These are phyloP conservation scores for Circinella minor DNA, from an alignment of 371 early-diverging fungal species.

Conservation along the genomic window DNA sequence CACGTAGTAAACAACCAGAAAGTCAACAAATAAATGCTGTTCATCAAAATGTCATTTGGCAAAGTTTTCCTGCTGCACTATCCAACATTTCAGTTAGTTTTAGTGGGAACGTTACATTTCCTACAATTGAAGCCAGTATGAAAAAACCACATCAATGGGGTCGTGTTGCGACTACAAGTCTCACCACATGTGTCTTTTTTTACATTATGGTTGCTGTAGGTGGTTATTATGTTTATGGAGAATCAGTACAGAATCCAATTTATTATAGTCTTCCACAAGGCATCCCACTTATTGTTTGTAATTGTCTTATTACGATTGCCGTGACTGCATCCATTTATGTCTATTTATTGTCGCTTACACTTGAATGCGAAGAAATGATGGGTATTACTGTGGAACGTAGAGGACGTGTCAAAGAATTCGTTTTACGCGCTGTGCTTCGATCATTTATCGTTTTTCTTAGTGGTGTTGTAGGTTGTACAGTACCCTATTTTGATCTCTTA, in stretches of 20 bases:
- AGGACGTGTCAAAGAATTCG: slow-evolving; percentile 52
- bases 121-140: slow-evolving; percentile 86
- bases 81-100: slow-evolving; percentile 77
- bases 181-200: no score
- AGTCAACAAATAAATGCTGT: not conserved
- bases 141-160: slow-evolving; percentile 73
- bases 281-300: slow-evolving; percentile 62
- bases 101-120: slow-evolving; percentile 82
- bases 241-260: slow-evolving; percentile 71
- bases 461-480: slow-evolving; percentile 65
- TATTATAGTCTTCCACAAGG: slow-evolving; percentile 73
- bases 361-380: slow-evolving; percentile 70
- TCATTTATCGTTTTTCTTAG: slow-evolving; percentile 52
- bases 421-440: slow-evolving; percentile 63
- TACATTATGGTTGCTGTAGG: slow-evolving; percentile 58
- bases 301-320: slow-evolving; percentile 80
- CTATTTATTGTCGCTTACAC: slow-evolving; percentile 76
- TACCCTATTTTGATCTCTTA: slow-evolving; percentile 81
- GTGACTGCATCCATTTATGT: slow-evolving; percentile 82
- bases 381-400: slow-evolving; percentile 56
- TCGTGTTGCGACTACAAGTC: slow-evolving; percentile 60
- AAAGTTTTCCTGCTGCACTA: slow-evolving; percentile 58
- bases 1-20: no score
- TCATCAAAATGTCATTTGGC: slow-evolving; percentile 49
- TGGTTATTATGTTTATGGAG: slow-evolving; percentile 85